Base-by-base conservation (phyloP, 2,329 filamentous ascomycete species). In the Beauveria sp. region DNA sequence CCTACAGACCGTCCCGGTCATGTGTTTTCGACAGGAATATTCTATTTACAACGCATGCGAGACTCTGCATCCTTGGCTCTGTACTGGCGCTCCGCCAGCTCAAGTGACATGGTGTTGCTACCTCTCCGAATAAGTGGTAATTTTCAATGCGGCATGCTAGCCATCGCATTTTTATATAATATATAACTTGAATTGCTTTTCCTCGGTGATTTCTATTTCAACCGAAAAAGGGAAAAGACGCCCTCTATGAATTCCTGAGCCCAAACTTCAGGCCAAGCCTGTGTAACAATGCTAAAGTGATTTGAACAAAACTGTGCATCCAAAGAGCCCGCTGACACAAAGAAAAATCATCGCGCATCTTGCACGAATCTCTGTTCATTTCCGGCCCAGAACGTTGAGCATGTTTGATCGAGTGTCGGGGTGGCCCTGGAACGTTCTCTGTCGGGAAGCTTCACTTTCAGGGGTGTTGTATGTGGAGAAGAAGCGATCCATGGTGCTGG, bases 381-480 rank as follows among this genome's bases (percentile, higher is more conserved):
- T 68, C 67, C 71, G 70, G 60, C 73, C 67, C 42, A 75, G 65
- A 28, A 73, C 45, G 66, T 75, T 75, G 66, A 73, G 70, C 24
- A 74, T 60, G 62, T 70, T 74, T 58, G 65, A 72, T 53, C 73
- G 71, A 28, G 73, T 73, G 61, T 75, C 74, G 40, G 66, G 62
- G 56, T 70, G 64, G 24, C 70, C 72, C 0, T 71, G 69, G 62
- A 76, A 76, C 26, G 72, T 67, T 40, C 60, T 72, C 57, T 63
- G 66, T 28, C 74, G 69, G 16, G 68, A 69, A 5, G 70, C 71
- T 59, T 76, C 73, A 62, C 75, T 76, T 63, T 73, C 64, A 6
- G 72, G 65, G 8, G 70, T 75, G 66, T 75, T 70, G 69, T 76
- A 76, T 62, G 72, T 70, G 42, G 71, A 61, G 63, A 77, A 77